Conservation (phyloP, 371 early-diverging fungal species). For the Actinomucor elegans region DNA sequence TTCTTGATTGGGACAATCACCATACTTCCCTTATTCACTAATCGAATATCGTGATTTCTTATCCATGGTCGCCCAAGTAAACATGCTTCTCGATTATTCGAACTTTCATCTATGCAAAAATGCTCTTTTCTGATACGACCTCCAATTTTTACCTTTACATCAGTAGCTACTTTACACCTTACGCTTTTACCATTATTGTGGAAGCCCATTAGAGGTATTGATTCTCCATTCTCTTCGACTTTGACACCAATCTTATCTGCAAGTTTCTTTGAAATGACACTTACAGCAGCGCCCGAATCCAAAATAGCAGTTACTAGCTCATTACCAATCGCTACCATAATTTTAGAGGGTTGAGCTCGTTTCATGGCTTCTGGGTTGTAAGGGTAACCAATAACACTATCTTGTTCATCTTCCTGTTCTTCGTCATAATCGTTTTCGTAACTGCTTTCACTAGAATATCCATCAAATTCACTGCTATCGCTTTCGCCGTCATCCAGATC, state of each 20-base stretch:
- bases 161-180: neutral
- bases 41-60: neutral
- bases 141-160: conserved; percentile 9
- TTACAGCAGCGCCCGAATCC: conserved; percentile 18
- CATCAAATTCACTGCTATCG: neutral
- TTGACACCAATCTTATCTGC: neutral
- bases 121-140: conserved; percentile 11
- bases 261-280: conserved; percentile 3
- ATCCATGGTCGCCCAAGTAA: conserved; percentile 6
- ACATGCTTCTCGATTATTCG: neutral
- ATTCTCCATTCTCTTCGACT: neutral
- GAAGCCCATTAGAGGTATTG: neutral
- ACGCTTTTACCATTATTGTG: neutral
- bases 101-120: conserved; percentile 7
- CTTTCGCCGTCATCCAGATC: neutral
- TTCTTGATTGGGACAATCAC: neutral
- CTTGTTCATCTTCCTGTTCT: neutral
- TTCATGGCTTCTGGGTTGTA: conserved; percentile 3
- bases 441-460: neutral
- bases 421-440: neutral
- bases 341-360: neutral
- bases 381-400: conserved; percentile 6
- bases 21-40: neutral
- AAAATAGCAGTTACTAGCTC: conserved; percentile 6
- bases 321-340: conserved; percentile 3